Base-by-base conservation (phyloP, 2,329 filamentous ascomycete species). In the Epichloe scottii region DNA sequence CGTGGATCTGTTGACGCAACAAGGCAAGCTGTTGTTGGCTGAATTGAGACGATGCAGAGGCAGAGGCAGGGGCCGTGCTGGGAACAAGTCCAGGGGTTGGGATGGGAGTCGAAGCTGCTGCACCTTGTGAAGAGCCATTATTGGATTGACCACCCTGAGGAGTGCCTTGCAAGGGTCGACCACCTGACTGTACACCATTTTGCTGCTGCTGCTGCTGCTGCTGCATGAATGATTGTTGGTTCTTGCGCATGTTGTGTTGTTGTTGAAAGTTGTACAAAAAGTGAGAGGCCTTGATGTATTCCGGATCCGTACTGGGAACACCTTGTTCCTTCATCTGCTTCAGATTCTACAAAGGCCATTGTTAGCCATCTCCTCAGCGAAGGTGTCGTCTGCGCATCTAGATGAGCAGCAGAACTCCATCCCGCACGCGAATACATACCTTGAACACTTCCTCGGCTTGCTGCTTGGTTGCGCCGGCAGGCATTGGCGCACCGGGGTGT, bases 321-420 rank as follows among this genome's bases (percentile, higher is more conserved):
- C 90, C 90, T 60, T 84, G 78, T 51, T 87, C 79, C 69, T 91
- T 93, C 86, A 97, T 89, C 66, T 87, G 81, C 63, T 87, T 85
- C 58, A 87, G 93, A 77, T 88, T 89, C 90, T 96, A 19, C 12
- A 41, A 8, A 44, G 33, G 44, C 19, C 45, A 11, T 35, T 30
- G 48, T 55, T 21, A 50, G 45, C 41, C 19, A 26, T 7, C 40
- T 12, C 12, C 30, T 12, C 39, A 11, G 26, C 30, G 12, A 42
- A 5, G 14, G 23, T 17, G 30, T n/a, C n/a, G n/a, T 40, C 26
- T 19, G 19, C 15, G 12, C 19, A 52, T 26, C 11, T 19, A 17
- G 21, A 10, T 33, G 30, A 44, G 45, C 30, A 34, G 12, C 35
- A 19, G 5, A 19, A 41, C 17, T 51, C 10, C 26, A 11, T 33